These are phyloP conservation scores for Nepenthes mirabilis DNA, from an alignment of 148 eudicot species.

Conservation along the genomic window DNA sequence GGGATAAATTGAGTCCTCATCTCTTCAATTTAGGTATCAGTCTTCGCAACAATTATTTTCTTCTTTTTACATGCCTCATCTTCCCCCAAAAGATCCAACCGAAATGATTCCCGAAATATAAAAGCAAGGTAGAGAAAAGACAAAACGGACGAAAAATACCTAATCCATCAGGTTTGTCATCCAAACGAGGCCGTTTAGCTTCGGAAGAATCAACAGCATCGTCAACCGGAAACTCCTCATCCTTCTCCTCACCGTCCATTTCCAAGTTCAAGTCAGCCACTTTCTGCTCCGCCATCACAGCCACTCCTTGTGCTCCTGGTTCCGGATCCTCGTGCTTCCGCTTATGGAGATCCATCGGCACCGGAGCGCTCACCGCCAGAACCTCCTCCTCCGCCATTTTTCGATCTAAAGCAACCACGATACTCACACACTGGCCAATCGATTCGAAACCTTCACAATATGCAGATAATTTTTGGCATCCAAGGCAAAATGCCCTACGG, in stretches of 20 bases:
- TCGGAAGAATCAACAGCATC: constrained; percentile 24
- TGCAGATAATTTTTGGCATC: too few relatives aligned
- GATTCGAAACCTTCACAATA: background rate
- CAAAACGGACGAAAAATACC: constrained; percentile 16
- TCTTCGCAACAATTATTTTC: too few relatives aligned
- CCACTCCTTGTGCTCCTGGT: constrained; percentile 13
- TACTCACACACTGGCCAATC: background rate
- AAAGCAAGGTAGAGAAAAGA: background rate
- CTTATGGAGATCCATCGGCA: constrained; percentile 34
- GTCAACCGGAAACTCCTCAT: background rate
- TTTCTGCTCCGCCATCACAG: constrained; percentile 2
- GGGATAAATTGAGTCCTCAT: too few relatives aligned
- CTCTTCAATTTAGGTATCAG: too few relatives aligned
- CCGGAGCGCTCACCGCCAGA: constrained; percentile 15
- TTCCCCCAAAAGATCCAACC: too few relatives aligned
- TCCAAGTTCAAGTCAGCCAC: constrained; percentile 12
- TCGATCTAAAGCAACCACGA: constrained; percentile 7
- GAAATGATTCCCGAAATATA: too few relatives aligned
- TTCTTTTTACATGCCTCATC: too few relatives aligned
- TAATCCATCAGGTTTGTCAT: constrained; percentile 21
- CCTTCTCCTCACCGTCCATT: constrained; percentile 7
- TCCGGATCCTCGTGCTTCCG: constrained; percentile 55
- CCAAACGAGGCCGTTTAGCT: constrained; percentile 60
- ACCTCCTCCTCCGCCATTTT: constrained; percentile 42
- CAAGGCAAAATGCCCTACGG: too few relatives aligned